Base-by-base conservation (phyloP, 2,329 filamentous ascomycete genomes). In the Lachnellula arida region DNA sequence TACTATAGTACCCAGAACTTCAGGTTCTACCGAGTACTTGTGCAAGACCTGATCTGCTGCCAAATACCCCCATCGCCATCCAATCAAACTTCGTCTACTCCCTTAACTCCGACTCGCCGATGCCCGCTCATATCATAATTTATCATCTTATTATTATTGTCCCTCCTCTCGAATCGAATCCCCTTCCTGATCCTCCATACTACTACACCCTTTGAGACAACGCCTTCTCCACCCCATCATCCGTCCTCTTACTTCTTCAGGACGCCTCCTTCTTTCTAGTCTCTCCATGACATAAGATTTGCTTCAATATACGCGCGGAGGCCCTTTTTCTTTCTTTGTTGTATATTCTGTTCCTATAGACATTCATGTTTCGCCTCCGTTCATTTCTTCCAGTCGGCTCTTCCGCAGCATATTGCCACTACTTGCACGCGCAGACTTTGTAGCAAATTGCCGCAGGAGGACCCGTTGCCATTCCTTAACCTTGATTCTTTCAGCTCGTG, bases 351-450 rank as follows among this genome's bases (percentile, higher is more conserved):
- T 58, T 55, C 22, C 49, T 52, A 56, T 59, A 40, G 32, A 62
- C 54, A 53, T 63, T 58, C 56, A 65, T 67, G 64, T 66, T 63
- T 63, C 56, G 60, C 58, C 60, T 61, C 51, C 56, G 51, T 55
- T 59, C 37, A 34, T 59, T 60, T 43, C 32, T 58, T 49, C 58
- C 54, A 55, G 51, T 61, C 65, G 60, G 61, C 55, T 60, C 49
- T 57, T 56, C 65, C 62, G 62, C 65, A 53, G 19, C 61, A 51
- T 42, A 59, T 65, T 62, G 66, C 65, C 65, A 67, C 64, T 54
- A 67, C 64, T 53, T 60, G 53, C 39, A 49, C 32, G 50, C 42
- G n/a, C 49, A 62, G 55, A 59, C 53, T 55, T 59, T 53, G 46
- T 57, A 50, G 49, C 49, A 51, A 47, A 15, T 52, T 46, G 51